phyloP scores from a whole-genome alignment of 371 early-diverging fungal genomes.

The Mortierella sp. region DNA sequence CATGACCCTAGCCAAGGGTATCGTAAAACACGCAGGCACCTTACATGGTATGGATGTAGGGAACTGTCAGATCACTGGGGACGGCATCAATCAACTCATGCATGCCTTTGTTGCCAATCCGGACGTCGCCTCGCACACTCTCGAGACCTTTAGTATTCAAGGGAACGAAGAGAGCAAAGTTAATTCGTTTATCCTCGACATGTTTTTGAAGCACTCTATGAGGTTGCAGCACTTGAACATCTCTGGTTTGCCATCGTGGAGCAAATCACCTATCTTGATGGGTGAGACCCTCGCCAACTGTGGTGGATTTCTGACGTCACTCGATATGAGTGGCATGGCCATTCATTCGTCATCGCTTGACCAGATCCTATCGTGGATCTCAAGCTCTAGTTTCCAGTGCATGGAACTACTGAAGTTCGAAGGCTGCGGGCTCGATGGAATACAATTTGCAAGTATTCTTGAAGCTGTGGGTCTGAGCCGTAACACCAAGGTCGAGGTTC shows the following conservation, averaged over 20 bases:
- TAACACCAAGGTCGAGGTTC: slow-evolving; percentile 30
- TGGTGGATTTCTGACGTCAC: slow-evolving; percentile 22
- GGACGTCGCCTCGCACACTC: slow-evolving; percentile 39
- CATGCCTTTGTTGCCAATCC: slow-evolving; percentile 54
- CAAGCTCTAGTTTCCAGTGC: slow-evolving; percentile 28
- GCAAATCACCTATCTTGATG: slow-evolving; percentile 51
- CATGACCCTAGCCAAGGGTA: slow-evolving; percentile 49
- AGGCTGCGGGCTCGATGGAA: slow-evolving; percentile 43
- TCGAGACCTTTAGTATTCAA: slow-evolving; percentile 39
- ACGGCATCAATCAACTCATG: slow-evolving; percentile 55
- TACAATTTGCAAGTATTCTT: slow-evolving; percentile 35
- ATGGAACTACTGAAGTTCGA: slow-evolving; percentile 35
- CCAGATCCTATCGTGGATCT: slow-evolving; percentile 35
- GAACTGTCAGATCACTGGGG: slow-evolving; percentile 46
- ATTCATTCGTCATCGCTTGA: slow-evolving; percentile 39
- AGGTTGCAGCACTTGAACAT: slow-evolving; percentile 27
- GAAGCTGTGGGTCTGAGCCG: slow-evolving; percentile 39
- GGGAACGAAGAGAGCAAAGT: slow-evolving; percentile 48
- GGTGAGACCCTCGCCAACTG: slow-evolving; percentile 36
- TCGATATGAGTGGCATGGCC: slow-evolving; percentile 48
- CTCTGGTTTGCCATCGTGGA: slow-evolving; percentile 49
- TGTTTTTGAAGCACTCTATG: slow-evolving; percentile 54
- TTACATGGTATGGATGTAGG: slow-evolving; percentile 27
- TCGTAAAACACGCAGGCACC: slow-evolving; percentile 52
- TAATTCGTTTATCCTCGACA: slow-evolving; percentile 46